Percentiles rank a stretch among this genome's conserved stretches.
Evolutionary conservation across 805 yeast genomes (phyloP).

Genomic region (Cyberlindnera samutprakarnensis): DNA sequence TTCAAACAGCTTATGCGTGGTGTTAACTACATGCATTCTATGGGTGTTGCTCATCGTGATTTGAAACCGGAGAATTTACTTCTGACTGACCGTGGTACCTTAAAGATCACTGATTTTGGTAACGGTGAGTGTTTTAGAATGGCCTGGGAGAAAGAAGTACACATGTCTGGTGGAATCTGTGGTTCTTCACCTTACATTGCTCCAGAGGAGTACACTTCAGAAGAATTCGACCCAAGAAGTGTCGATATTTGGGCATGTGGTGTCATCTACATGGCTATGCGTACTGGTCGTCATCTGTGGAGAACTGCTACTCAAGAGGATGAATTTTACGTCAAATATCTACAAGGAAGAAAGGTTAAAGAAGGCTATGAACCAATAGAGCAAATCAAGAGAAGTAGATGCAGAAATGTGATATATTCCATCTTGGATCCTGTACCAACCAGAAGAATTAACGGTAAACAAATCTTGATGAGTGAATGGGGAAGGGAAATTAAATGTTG

Average conservation of each 20-base stretch:
- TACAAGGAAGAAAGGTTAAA: slow-evolving; percentile 71
- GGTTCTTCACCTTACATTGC: slow-evolving; percentile 90
- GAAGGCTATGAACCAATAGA: slow-evolving; percentile 93
- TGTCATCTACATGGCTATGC: slow-evolving; percentile 86
- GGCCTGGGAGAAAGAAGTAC: slow-evolving; percentile 76
- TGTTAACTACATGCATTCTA: slow-evolving; percentile 79
- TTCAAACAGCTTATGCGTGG: slow-evolving; percentile 82
- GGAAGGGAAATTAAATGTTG: slow-evolving; percentile 64
- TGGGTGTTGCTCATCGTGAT: slow-evolving; percentile 89
- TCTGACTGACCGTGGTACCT: slow-evolving; percentile 59
- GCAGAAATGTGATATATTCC: slow-evolving; percentile 89
- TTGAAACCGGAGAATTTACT: slow-evolving; percentile 82
- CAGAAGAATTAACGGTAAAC: slow-evolving; percentile 82
- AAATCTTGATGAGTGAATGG: slow-evolving; percentile 91
- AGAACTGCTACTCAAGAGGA: slow-evolving; percentile 74
- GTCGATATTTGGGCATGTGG: slow-evolving; percentile 94
- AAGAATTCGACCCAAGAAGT: slow-evolving; percentile 72
- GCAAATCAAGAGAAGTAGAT: slow-evolving; percentile 71
- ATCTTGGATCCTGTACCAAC: slow-evolving; percentile 87
- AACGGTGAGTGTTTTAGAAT: slow-evolving; percentile 74
- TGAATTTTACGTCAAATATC: slow-evolving; percentile 69
- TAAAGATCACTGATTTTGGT: slow-evolving; percentile 87
- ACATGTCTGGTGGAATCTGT: slow-evolving; percentile 66
- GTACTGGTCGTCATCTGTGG: slow-evolving; percentile 94
- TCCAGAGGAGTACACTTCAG: slow-evolving; percentile 67